Percentiles rank a stretch among this genome's conserved stretches.
phyloP scores from a whole-genome alignment of 2,329 filamentous ascomycete genomes.

The Podosphaera fusca region DNA sequence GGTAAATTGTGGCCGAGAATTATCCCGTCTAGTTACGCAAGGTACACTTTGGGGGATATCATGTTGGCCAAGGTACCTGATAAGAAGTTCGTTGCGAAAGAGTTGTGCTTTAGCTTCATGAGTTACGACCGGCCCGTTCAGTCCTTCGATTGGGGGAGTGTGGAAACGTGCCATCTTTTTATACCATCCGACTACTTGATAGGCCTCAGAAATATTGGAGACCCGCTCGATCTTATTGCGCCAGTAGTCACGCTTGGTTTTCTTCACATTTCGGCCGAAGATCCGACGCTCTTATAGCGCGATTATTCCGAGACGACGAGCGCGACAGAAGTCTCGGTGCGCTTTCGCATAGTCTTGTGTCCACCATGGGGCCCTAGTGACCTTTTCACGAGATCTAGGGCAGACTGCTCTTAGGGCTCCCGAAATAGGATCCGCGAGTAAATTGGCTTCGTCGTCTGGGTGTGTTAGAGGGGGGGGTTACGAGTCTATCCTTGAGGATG shows the following conservation, averaged over 20 bases:
- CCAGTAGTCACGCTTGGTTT: background rate
- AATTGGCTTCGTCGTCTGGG: background rate
- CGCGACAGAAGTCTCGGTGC: background rate
- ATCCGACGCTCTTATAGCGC: background rate
- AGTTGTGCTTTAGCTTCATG: background rate
- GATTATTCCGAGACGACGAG: background rate
- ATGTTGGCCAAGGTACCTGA: background rate
- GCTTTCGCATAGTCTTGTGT: background rate
- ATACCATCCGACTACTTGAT: background rate
- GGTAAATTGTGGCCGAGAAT: background rate
- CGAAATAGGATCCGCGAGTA: background rate
- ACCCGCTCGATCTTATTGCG: too few species aligned
- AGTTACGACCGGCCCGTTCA: background rate
- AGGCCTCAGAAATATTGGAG: too few species aligned
- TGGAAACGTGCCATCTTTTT: background rate
- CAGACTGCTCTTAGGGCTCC: background rate
- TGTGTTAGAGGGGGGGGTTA: background rate
- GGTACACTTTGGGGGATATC: background rate
- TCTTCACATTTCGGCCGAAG: background rate
- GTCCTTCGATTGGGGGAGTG: background rate
- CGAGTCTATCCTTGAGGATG: background rate
- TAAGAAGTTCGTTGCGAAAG: background rate
- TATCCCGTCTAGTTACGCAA: background rate
- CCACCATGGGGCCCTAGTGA: background rate
- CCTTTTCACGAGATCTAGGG: background rate